phyloP scores from a whole-genome alignment of 2,329 filamentous ascomycete species.

The Lasiodiplodia sp. region DNA sequence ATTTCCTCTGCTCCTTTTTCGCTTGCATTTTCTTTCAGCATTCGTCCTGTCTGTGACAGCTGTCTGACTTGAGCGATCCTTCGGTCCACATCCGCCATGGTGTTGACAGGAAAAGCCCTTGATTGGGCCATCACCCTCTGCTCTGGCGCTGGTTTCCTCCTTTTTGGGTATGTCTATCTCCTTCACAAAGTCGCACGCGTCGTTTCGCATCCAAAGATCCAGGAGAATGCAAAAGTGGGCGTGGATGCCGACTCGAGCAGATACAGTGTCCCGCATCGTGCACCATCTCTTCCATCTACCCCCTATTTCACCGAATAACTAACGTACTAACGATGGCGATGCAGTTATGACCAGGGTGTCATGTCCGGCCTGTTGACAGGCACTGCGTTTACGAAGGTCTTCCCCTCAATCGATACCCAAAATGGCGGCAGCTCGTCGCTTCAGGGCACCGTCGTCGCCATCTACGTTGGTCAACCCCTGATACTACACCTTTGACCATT shows the following conservation, averaged over 20 bases:
- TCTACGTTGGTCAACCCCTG: slow-evolving; percentile 52
- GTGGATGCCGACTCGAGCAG: no score
- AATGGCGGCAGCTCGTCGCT: slow-evolving; percentile 55
- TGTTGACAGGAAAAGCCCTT: slow-evolving; percentile 28
- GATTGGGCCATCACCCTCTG: slow-evolving; percentile 30
- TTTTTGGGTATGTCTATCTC: slow-evolving; percentile 20
- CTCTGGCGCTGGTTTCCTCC: slow-evolving; percentile 27
- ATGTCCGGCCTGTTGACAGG: slow-evolving; percentile 46
- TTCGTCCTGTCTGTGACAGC: background rate
- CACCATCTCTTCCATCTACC: background rate
- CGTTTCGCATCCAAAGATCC: no score
- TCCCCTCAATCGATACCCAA: slow-evolving; percentile 32
- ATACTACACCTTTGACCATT: background rate
- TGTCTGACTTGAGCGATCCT: background rate
- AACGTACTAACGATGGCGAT: slow-evolving; percentile 20
- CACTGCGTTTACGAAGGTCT: slow-evolving; percentile 35
- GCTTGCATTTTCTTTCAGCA: background rate
- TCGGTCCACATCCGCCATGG: background rate
- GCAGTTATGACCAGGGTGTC: slow-evolving; percentile 51
- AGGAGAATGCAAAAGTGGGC: no score
- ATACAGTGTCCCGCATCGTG: no score
- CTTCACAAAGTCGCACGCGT: no score
- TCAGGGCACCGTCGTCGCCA: slow-evolving; percentile 62
- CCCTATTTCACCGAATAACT: background rate
- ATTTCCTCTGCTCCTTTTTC: background rate